Percentiles rank a stretch among this genome's conserved stretches.
Conservation (phyloP, 2,329 filamentous ascomycete genomes). For the Aureobasidium sp. region DNA sequence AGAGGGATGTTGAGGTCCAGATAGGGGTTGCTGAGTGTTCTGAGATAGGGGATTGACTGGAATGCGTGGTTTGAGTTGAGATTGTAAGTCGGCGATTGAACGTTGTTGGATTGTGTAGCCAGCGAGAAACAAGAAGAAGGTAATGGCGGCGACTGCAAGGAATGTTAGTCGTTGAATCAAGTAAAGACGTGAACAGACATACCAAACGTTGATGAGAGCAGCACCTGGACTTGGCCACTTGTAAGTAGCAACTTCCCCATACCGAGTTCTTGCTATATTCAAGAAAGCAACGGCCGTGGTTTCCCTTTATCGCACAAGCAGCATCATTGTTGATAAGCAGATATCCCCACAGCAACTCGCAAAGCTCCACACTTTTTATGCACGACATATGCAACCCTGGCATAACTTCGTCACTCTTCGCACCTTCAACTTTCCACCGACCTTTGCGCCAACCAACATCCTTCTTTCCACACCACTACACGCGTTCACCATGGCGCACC, state of each 20-base stretch:
- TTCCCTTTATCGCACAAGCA: neutral
- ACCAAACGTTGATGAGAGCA: conserved; percentile 58
- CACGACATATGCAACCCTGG: neutral
- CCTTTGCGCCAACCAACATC: neutral
- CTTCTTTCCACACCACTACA: neutral
- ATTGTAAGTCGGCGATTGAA: conserved; percentile 56
- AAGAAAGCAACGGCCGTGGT: conserved; percentile 8
- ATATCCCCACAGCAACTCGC: conserved; percentile 14
- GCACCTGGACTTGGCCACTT: conserved; percentile 61
- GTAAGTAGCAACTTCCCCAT: conserved; percentile 50
- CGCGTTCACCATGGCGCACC: conserved; percentile 43
- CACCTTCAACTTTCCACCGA: neutral
- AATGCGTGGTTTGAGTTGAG: conserved; percentile 54
- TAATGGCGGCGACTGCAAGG: conserved; percentile 60
- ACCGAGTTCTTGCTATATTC: neutral
- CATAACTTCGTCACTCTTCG: neutral
- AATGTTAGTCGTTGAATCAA: neutral
- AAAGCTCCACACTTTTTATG: neutral
- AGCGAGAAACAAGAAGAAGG: conserved; percentile 73
- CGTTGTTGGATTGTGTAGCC: conserved; percentile 84
- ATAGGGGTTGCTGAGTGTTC: conserved; percentile 11
- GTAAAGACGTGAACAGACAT: conserved; percentile 22
- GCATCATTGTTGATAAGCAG: conserved; percentile 14
- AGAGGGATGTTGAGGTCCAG: conserved; percentile 19
- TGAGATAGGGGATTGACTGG: conserved; percentile 31